Percentiles rank a stretch among this genome's conserved stretches.
phyloP scores from a whole-genome alignment of 805 yeast species.

The Kockiozyma suomiensis region DNA sequence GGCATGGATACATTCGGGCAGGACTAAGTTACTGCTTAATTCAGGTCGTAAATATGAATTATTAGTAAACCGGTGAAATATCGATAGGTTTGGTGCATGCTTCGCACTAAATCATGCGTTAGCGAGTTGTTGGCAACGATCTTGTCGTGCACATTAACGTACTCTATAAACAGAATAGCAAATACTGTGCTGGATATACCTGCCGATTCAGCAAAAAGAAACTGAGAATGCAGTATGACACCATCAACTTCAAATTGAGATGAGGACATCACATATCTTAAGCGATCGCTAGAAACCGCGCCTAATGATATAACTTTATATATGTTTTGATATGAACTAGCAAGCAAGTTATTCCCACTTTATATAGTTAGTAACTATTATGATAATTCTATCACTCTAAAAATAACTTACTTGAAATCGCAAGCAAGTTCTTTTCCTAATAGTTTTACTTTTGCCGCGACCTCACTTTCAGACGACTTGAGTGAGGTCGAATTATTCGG shows the following conservation, averaged over 20 bases:
- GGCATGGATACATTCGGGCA: background rate
- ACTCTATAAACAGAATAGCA: slow-evolving; percentile 13
- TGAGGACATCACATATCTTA: slow-evolving; percentile 9
- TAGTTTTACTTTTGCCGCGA: slow-evolving; percentile 12
- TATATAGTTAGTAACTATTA: background rate
- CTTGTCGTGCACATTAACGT: background rate
- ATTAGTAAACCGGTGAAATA: background rate
- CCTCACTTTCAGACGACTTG: slow-evolving; percentile 1
- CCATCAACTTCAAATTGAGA: slow-evolving; percentile 26
- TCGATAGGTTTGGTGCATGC: background rate
- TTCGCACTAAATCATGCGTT: background rate
- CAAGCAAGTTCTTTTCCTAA: slow-evolving; percentile 17
- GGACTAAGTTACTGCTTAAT: background rate
- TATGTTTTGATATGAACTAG: slow-evolving; percentile 20
- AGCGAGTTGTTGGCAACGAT: background rate
- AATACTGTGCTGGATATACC: background rate
- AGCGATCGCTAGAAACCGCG: background rate
- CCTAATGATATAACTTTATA: slow-evolving; percentile 15
- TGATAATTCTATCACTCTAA: too few species aligned
- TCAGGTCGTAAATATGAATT: background rate
- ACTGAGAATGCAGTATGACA: slow-evolving; percentile 23
- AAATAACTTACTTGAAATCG: slow-evolving; percentile 2
- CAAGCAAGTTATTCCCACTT: slow-evolving; percentile 14
- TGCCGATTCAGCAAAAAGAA: background rate
- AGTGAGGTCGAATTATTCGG: background rate